Conservation (phyloP, 164 flowering plant genomes). For the Nelumbo lutea region DNA sequence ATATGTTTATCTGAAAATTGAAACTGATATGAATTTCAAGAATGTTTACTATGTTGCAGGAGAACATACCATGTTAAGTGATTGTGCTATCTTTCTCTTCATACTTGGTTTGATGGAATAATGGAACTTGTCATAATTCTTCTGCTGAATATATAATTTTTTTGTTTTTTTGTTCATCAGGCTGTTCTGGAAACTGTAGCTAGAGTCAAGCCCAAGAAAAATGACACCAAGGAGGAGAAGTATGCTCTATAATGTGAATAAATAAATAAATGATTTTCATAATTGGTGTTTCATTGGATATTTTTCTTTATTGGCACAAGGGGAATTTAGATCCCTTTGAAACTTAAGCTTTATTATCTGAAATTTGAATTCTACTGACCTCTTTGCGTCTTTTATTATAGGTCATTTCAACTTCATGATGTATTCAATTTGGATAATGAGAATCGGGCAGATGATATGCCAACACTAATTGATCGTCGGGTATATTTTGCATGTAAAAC, state of each 20-base stretch:
- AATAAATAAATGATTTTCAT: not conserved
- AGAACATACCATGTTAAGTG: not conserved
- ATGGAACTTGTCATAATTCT: not conserved
- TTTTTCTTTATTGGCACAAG: not conserved
- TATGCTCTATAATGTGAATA: slow-evolving; percentile 26
- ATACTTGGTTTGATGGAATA: not conserved
- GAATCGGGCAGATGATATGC: slow-evolving; percentile 77
- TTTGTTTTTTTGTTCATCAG: slow-evolving; percentile 38
- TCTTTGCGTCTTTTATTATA: slow-evolving; percentile 19
- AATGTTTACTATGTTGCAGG: not conserved
- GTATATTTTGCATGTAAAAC: slow-evolving; percentile 22
- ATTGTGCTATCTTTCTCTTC: not conserved
- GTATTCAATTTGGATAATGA: slow-evolving; percentile 84
- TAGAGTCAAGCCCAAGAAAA: slow-evolving; percentile 85
- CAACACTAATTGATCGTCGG: slow-evolving; percentile 82
- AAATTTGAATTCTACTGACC: slow-evolving; percentile 12
- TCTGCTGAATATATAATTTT: not conserved
- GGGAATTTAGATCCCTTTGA: not conserved
- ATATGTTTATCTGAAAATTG: not conserved
- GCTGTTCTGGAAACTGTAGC: slow-evolving; percentile 96
- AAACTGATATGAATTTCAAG: slow-evolving; percentile 2
- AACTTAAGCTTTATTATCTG: not conserved
- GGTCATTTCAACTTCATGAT: slow-evolving; percentile 75
- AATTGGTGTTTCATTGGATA: not conserved
- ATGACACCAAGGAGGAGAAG: slow-evolving; percentile 91